These are phyloP conservation scores for Globisporangium parvum DNA, from an alignment of 352 stramenopile genomes.

Conservation along the genomic window DNA sequence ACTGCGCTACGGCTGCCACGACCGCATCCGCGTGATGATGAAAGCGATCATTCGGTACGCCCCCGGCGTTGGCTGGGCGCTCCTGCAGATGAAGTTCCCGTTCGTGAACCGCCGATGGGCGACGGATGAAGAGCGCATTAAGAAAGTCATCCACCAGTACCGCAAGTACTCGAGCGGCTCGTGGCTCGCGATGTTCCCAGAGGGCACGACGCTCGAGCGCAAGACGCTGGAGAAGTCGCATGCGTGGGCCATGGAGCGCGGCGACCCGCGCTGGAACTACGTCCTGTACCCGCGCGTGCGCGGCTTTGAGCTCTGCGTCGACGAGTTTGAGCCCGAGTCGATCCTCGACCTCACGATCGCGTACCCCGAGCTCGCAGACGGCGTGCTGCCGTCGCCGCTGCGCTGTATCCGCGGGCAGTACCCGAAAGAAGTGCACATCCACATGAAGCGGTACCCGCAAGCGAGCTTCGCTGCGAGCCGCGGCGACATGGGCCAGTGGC, in stretches of 20 bases:
- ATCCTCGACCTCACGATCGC: conserved; percentile 73
- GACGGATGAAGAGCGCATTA: conserved; percentile 50
- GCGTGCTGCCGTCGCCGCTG: conserved; percentile 62
- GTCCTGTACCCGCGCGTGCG: conserved; percentile 60
- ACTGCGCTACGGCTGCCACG: conserved; percentile 56
- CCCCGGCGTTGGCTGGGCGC: conserved; percentile 57
- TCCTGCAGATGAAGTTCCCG: conserved; percentile 64
- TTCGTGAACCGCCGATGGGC: conserved; percentile 71
- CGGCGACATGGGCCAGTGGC: conserved; percentile 44
- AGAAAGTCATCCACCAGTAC: conserved; percentile 46
- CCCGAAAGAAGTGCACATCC: conserved; percentile 66
- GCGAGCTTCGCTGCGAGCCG: conserved; percentile 35
- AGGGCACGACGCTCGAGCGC: conserved; percentile 68
- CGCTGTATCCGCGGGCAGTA: conserved; percentile 60
- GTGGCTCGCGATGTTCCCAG: conserved; percentile 77
- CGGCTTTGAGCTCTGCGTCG: conserved; percentile 62
- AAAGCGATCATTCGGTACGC: conserved; percentile 60
- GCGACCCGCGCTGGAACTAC: conserved; percentile 48
- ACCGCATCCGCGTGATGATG: conserved; percentile 75
- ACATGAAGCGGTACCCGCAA: conserved; percentile 53
- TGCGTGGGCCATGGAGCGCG: conserved; percentile 41
- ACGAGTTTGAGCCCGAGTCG: conserved; percentile 58
- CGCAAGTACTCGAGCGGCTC: conserved; percentile 32
- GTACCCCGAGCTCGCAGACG: conserved; percentile 66
- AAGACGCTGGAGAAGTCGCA: conserved; percentile 61